Evolutionary conservation across 1,139 yeast species (phyloP).

Genomic region (Kodamaea plutei): DNA sequence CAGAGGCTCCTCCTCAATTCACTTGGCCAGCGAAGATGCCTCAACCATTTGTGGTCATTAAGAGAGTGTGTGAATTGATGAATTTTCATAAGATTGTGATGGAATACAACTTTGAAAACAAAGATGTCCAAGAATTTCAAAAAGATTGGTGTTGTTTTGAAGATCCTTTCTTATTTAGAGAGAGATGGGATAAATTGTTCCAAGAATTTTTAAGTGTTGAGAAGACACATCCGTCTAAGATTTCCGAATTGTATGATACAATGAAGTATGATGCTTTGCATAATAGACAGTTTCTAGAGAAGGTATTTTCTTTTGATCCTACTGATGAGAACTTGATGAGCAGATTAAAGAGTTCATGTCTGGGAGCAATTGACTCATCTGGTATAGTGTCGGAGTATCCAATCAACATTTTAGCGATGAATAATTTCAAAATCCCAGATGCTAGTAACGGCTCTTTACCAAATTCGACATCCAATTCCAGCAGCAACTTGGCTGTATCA

Average conservation of each 20-base stretch:
- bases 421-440: constrained; percentile 59
- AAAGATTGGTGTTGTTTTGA: constrained; percentile 95
- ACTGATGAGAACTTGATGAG: constrained; percentile 41
- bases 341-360: constrained; percentile 35
- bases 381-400: constrained; percentile 76
- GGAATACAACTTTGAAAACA: constrained; percentile 72
- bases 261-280: constrained; percentile 98
- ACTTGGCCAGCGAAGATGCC: constrained; percentile 99
- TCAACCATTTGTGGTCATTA: constrained; percentile 89
- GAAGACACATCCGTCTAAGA: constrained; percentile 96
- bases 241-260: constrained; percentile 93
- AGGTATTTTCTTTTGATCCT: constrained; percentile 73
- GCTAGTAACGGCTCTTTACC: constrained; percentile 6
- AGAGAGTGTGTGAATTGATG: constrained; percentile 93
- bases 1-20: constrained; percentile 97
- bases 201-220: constrained; percentile 90
- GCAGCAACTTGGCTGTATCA: constrained; percentile 26
- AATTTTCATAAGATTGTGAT: constrained; percentile 82
- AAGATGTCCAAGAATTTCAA: constrained; percentile 68
- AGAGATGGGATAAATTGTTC: constrained; percentile 96
- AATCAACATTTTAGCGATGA: constrained; percentile 73
- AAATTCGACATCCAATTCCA: constrained; percentile 15
- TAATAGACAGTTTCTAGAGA: constrained; percentile 82
- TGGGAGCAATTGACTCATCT: constrained; percentile 54
- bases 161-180: constrained; percentile 83